These are phyloP conservation scores for Cucurbita ficifolia DNA, from an alignment of 306 rosid species.

Conservation along the genomic window DNA sequence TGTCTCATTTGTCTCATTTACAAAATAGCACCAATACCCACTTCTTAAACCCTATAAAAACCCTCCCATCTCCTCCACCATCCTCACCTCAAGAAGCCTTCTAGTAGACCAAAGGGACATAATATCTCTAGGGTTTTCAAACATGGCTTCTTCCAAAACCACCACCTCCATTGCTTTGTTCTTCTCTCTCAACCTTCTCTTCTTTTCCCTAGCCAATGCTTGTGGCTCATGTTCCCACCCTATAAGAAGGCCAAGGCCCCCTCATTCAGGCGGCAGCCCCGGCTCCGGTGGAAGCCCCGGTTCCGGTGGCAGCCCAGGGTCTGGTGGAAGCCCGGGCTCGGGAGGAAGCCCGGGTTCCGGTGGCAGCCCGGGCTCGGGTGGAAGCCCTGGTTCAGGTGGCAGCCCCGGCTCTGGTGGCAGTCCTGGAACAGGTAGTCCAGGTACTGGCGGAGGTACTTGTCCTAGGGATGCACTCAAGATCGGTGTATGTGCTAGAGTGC, in stretches of 20 bases:
- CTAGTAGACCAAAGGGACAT: background rate
- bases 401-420: background rate
- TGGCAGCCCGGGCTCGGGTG: background rate
- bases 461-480: slow-evolving; percentile 58
- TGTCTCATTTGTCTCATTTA: background rate
- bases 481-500: slow-evolving; percentile 48
- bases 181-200: slow-evolving; percentile 50
- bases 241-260: background rate
- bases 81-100: background rate
- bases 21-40: background rate
- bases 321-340: background rate
- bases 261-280: background rate
- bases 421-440: background rate
- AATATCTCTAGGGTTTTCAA: background rate
- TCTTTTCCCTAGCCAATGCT: slow-evolving; percentile 44
- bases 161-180: slow-evolving; percentile 47
- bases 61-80: slow-evolving; percentile 6
- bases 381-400: background rate
- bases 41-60: slow-evolving; percentile 22
- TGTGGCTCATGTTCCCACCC: slow-evolving; percentile 32
- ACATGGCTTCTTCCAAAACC: slow-evolving; percentile 53
- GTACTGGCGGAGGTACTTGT: slow-evolving; percentile 14
- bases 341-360: background rate
- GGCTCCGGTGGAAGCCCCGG: background rate
- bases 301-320: background rate